A percentile compares a stretch with the other conserved stretches of the same genome.
Conservation (phyloP, 2,329 filamentous ascomycete species). For the Ceratocystiopsis brevicomis region DNA sequence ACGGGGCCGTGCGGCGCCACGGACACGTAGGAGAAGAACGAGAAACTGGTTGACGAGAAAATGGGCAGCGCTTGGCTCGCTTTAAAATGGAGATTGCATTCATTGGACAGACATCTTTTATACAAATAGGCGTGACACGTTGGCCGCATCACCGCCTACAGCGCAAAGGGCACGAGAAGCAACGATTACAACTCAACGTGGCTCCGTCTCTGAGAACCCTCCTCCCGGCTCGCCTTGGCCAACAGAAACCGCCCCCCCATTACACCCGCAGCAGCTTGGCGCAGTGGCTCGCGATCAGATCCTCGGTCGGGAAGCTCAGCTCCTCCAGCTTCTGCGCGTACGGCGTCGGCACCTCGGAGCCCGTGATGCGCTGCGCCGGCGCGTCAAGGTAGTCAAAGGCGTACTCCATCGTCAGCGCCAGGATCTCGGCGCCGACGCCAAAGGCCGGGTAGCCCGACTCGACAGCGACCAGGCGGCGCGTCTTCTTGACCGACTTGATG, state of each 20-base stretch:
- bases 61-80: no score
- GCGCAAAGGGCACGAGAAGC: no score
- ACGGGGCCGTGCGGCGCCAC: slow-evolving; percentile 5
- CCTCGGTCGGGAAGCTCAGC: slow-evolving; percentile 84
- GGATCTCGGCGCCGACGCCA: slow-evolving; percentile 79
- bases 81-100: no score
- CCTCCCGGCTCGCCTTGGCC: no score
- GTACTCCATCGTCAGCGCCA: slow-evolving; percentile 92
- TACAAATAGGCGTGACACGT: no score
- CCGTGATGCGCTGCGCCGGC: slow-evolving; percentile 82
- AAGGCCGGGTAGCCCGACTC: slow-evolving; percentile 95
- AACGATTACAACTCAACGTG: no score
- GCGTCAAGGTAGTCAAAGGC: slow-evolving; percentile 94
- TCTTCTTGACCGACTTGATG: slow-evolving; percentile 97
- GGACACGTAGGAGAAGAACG: not conserved
- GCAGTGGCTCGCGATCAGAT: slow-evolving; percentile 70
- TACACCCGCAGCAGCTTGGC: slow-evolving; percentile 67
- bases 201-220: no score
- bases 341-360: slow-evolving; percentile 91
- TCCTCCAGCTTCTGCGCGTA: slow-evolving; percentile 87
- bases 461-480: slow-evolving; percentile 71
- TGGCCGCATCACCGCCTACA: no score
- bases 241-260: not conserved
- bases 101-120: no score
- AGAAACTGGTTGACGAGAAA: no score